phyloP scores from a whole-genome alignment of 2,329 filamentous ascomycete species.

The Calonectria ilicicola region DNA sequence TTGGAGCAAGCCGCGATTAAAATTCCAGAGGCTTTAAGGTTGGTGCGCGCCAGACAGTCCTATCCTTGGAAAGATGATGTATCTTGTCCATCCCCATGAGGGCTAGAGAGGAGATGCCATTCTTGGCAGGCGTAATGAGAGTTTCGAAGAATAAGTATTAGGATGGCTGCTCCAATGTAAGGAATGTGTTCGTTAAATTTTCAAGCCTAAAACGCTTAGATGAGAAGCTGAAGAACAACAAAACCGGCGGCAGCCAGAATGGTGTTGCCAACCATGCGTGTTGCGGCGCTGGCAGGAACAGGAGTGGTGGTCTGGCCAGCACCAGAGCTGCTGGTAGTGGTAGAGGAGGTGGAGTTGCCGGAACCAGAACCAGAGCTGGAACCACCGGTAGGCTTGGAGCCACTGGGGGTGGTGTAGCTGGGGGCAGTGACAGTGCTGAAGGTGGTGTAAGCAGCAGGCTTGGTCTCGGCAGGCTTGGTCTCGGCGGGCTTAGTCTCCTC shows the following conservation, averaged over 20 bases:
- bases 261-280: constrained; percentile 42
- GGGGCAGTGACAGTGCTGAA: constrained; percentile 27
- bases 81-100: constrained; percentile 22
- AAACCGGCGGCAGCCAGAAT: constrained; percentile 44
- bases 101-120: constrained; percentile 31
- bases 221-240: constrained; percentile 46
- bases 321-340: constrained; percentile 18
- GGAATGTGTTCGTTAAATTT: constrained; percentile 41
- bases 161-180: constrained; percentile 43
- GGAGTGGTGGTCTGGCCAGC: constrained; percentile 32
- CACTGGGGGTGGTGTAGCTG: constrained; percentile 20
- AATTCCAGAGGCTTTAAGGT: constrained; percentile 35
- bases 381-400: constrained; percentile 22
- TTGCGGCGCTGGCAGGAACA: constrained; percentile 41
- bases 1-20: constrained; percentile 39
- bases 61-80: constrained; percentile 11
- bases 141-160: constrained; percentile 48
- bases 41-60: constrained; percentile 36
- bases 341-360: constrained; percentile 14
- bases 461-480: constrained; percentile 20
- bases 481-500: constrained; percentile 28
- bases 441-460: constrained; percentile 32
- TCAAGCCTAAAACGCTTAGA: constrained; percentile 38
- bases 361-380: constrained; percentile 27
- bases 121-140: constrained; percentile 43